Evolutionary conservation across 768 basidiomycete species (phyloP).

Genomic region (Lactarius psammicola): DNA sequence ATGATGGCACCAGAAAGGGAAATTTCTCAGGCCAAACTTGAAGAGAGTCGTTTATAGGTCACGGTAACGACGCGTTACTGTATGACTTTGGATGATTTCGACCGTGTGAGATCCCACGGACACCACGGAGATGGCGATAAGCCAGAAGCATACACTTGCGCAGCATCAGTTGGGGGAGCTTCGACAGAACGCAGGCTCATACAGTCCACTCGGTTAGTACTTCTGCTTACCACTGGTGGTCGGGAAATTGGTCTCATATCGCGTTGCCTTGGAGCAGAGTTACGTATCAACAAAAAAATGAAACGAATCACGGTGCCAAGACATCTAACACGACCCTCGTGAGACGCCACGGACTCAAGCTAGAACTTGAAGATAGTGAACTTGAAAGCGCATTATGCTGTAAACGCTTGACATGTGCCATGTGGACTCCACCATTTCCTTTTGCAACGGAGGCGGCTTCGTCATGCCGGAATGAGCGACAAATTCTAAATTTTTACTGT

Average conservation of each 20-base stretch:
- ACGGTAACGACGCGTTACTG: not conserved
- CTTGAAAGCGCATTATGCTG: not conserved
- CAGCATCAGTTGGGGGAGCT: not conserved
- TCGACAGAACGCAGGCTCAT: not conserved
- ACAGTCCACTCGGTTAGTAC: not conserved
- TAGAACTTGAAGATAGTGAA: not conserved
- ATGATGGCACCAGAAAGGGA: not conserved
- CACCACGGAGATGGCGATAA: not conserved
- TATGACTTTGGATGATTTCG: not conserved
- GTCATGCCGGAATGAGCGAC: too few species aligned
- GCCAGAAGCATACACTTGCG: not conserved
- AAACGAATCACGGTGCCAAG: not conserved
- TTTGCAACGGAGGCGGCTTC: not conserved
- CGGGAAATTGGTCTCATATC: not conserved
- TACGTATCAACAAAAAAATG: not conserved
- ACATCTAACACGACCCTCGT: not conserved
- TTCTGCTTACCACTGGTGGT: not conserved
- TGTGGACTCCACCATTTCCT: not conserved
- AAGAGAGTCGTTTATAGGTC: not conserved
- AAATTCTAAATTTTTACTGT: too few species aligned
- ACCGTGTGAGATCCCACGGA: not conserved
- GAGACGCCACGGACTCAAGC: not conserved
- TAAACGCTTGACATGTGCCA: not conserved
- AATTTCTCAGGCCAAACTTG: not conserved
- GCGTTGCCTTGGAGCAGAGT: not conserved